phyloP scores from a whole-genome alignment of 129 eudicot genomes.

The Helichrysum umbraculigerum region DNA sequence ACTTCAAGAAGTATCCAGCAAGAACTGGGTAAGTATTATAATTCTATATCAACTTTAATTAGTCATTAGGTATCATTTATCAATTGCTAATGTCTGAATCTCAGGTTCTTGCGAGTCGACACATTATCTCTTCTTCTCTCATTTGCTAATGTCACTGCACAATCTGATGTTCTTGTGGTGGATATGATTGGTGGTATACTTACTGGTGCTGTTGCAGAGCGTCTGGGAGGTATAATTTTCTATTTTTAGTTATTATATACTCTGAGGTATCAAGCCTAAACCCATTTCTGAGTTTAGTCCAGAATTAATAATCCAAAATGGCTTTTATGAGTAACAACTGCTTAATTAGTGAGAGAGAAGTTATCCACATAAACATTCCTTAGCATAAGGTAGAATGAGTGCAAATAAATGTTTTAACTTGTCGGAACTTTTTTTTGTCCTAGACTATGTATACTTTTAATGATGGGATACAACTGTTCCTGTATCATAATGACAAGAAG shows the following conservation, averaged over 20 bases:
- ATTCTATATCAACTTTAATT: not conserved
- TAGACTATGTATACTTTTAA: not conserved
- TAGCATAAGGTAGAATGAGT: not conserved
- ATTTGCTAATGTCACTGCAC: slow-evolving; percentile 73
- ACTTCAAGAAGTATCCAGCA: slow-evolving; percentile 90
- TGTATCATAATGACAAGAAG: not conserved
- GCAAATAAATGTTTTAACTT: not conserved
- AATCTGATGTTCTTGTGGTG: slow-evolving; percentile 84
- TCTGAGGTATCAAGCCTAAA: not conserved
- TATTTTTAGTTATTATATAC: not conserved
- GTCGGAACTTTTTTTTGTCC: not conserved
- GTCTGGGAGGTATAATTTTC: slow-evolving; percentile 71
- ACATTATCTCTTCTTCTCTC: slow-evolving; percentile 81
- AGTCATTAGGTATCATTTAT: not conserved
- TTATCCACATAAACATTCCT: not conserved
- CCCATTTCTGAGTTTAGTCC: not conserved
- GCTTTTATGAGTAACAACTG: not conserved
- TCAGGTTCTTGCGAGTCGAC: slow-evolving; percentile 82
- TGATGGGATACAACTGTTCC: not conserved
- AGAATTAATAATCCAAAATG: not conserved
- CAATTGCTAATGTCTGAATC: slow-evolving; percentile 11
- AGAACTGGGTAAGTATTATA: slow-evolving; percentile 66
- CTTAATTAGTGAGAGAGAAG: not conserved
- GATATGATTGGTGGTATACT: slow-evolving; percentile 90
- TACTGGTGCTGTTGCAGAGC: slow-evolving; percentile 93